Evolutionary conservation across 495 filamentous ascomycete genomes (phyloP), one percentile per base, ranked within the genome.

Genomic region (Penicillium daleae): DNA sequence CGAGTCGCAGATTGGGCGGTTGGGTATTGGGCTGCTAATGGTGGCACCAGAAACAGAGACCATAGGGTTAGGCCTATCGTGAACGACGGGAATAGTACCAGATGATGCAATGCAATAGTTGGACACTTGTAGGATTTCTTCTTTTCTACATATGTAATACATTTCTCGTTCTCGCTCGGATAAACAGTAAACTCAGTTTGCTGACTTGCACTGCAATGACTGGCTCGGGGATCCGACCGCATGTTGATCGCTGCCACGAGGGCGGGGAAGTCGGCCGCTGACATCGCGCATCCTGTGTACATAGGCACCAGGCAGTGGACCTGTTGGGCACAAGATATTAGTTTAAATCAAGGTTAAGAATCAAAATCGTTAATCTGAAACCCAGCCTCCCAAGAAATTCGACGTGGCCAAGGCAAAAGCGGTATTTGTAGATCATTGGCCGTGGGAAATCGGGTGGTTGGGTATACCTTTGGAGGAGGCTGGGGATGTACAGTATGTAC

Each of bases 391-490:
- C 19, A 6, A 56, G 24, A 27, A 27, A 15, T 2, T 31, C 19
- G 29, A 9, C 8, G 42, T 37, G 44, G 57, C 29, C 24, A 39
- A 59, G 57, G 24, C 44, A 52, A 31, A 54, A 33, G 52, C 12
- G 39, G 48, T n/a, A 66, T 35, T 19, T 21, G 51, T 33, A 54
- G 51, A 54, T 54, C 51, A 70, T 69, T 69, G 68, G 68, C 53
- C 54, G 61, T 35, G 62, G 46, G 57, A 81, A 81, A 75, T 77
- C 60, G 71, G 78, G 78, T 78, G 78, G 78, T 78, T 81, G 78
- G 77, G 74, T 72, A 69, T 70, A 60, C 58, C 57, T 57, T 55
- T 57, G 65, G 65, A 61, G 73, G 78, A 74, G 77, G 77, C 74
- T 75, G 70, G 75, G 75, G 68, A 58, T 27, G 26, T 27, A 55